phyloP scores from a whole-genome alignment of 1,139 yeast species.

The Blastobotrys malaysiensis region DNA sequence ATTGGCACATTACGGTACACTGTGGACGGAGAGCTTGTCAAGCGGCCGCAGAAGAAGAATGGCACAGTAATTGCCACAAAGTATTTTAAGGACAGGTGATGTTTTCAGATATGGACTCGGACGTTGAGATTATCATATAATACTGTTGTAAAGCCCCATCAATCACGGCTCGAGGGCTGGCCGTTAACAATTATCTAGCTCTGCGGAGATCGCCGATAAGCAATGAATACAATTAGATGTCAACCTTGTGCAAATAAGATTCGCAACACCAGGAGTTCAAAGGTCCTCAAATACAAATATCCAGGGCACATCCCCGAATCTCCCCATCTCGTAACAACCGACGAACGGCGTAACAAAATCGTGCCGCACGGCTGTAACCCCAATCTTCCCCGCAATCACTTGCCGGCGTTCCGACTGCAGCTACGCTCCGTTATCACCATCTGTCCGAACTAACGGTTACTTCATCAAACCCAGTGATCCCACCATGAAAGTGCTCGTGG shows the following conservation, averaged over 20 bases:
- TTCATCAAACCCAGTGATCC: not conserved
- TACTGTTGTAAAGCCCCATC: not conserved
- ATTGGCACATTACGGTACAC: not conserved
- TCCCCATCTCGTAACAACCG: too few relatives aligned
- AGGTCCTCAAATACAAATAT: too few relatives aligned
- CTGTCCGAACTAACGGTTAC: not conserved
- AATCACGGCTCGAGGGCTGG: too few relatives aligned
- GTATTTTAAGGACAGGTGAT: not conserved
- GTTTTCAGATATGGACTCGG: not conserved
- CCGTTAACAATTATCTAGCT: too few relatives aligned
- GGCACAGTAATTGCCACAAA: not conserved
- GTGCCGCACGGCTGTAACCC: not conserved
- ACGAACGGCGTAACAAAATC: not conserved
- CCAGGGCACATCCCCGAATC: too few relatives aligned
- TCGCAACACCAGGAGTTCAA: too few relatives aligned
- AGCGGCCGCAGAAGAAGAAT: not conserved
- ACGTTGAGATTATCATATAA: not conserved
- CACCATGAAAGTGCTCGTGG: conserved; percentile 28
- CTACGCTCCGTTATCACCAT: not conserved
- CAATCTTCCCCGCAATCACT: not conserved
- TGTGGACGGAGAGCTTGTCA: not conserved
- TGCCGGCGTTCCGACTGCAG: not conserved
- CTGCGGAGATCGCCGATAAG: too few relatives aligned
- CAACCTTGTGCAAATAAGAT: too few relatives aligned
- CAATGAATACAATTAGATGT: too few relatives aligned